These are phyloP conservation scores for Pistacia vera DNA, from an alignment of 345 rosid species.

Conservation along the genomic window DNA sequence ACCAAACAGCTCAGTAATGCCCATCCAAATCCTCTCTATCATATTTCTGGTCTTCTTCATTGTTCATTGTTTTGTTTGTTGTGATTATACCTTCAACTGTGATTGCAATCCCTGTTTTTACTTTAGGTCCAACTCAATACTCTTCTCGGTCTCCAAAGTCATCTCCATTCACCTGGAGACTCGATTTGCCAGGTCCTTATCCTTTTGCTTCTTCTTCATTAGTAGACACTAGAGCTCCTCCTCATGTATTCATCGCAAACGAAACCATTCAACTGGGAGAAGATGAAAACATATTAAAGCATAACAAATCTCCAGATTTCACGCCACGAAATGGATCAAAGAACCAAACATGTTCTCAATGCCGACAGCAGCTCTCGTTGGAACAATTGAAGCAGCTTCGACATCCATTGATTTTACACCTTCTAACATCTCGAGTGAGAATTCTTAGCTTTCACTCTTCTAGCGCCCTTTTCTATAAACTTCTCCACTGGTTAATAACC, in stretches of 20 bases:
- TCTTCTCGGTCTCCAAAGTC: conserved; percentile 17
- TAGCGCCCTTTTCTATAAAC: no score
- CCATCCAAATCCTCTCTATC: neutral
- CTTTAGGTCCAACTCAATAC: neutral
- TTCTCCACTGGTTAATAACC: no score
- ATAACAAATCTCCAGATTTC: neutral
- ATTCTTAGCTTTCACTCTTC: no score
- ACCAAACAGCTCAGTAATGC: no score
- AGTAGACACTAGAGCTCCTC: neutral
- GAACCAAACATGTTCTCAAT: no score
- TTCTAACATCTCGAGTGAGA: no score
- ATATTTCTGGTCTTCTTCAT: conserved; percentile 3
- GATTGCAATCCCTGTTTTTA: neutral
- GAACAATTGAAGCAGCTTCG: no score
- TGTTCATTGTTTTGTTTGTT: neutral
- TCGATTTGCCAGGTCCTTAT: conserved; percentile 3
- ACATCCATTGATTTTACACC: no score
- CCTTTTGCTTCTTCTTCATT: neutral
- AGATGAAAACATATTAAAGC: neutral
- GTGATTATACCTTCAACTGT: conserved; percentile 10
- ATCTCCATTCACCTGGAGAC: conserved; percentile 15
- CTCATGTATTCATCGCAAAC: neutral
- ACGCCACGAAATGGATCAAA: no score
- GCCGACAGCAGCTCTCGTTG: no score
- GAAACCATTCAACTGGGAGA: neutral